Conservation (phyloP, 2,329 filamentous ascomycete genomes). For the Pseudodiploospora longispora region DNA sequence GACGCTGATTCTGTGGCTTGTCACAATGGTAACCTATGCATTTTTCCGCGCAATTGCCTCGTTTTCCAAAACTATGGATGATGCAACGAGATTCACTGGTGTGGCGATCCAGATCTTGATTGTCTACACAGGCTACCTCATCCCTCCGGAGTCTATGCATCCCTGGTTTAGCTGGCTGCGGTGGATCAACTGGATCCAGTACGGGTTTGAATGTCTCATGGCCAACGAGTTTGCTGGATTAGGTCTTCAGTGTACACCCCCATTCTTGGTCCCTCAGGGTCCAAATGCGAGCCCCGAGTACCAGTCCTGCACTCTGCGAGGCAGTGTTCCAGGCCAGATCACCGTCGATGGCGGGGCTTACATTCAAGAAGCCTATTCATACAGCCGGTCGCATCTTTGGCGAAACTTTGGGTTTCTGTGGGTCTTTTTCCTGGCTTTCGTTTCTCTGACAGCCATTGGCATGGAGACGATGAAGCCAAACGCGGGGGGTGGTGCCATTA, state of each 20-base stretch:
- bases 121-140: conserved; percentile 60
- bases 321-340: conserved; percentile 36
- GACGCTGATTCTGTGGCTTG: conserved; percentile 51
- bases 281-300: conserved; percentile 22
- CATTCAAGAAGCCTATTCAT: conserved; percentile 44
- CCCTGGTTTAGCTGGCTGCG: conserved; percentile 59
- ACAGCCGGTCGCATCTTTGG: conserved; percentile 54
- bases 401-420: conserved; percentile 73
- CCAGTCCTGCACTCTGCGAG: conserved; percentile 45
- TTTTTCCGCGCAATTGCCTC: conserved; percentile 54
- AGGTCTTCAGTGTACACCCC: conserved; percentile 49
- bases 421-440: conserved; percentile 67
- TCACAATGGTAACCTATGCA: conserved; percentile 48
- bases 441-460: conserved; percentile 61
- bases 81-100: conserved; percentile 52
- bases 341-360: conserved; percentile 49
- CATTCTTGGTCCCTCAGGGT: conserved; percentile 48
- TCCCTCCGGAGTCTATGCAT: conserved; percentile 47
- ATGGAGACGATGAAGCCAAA: conserved; percentile 59
- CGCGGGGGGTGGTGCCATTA: conserved; percentile 50
- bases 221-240: conserved; percentile 54
- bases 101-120: conserved; percentile 54
- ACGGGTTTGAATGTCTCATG: conserved; percentile 60
- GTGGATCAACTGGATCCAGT: conserved; percentile 61
- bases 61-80: conserved; percentile 51